These are phyloP conservation scores for Pythium chondricola DNA, from an alignment of 352 stramenopile genomes.

Conservation along the genomic window DNA sequence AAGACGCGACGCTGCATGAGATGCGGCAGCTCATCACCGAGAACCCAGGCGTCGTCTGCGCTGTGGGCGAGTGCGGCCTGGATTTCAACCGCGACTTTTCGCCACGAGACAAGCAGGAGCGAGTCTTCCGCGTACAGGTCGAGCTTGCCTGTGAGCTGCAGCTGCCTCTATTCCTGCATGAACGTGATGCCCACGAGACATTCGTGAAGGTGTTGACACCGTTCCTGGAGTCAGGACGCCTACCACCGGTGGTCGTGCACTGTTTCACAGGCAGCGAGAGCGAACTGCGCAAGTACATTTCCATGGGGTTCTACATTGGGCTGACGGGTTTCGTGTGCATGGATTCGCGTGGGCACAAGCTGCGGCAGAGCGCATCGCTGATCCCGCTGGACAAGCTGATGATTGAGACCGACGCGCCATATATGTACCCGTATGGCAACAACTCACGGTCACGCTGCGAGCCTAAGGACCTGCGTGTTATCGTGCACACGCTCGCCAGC, in stretches of 20 bases:
- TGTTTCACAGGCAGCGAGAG: conserved; percentile 60
- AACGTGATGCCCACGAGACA: conserved; percentile 51
- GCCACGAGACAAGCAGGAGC: conserved; percentile 81
- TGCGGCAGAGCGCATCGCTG: conserved; percentile 32
- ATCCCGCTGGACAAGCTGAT: conserved; percentile 57
- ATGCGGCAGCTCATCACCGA: conserved; percentile 38
- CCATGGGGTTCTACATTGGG: conserved; percentile 65
- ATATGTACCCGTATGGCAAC: conserved; percentile 62
- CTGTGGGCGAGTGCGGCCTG: conserved; percentile 93
- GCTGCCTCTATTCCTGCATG: conserved; percentile 93
- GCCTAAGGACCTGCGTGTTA: conserved; percentile 52
- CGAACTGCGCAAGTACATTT: conserved; percentile 49
- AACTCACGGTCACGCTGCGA: conserved; percentile 40
- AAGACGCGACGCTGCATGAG: conserved; percentile 20
- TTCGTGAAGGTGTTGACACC: conserved; percentile 50
- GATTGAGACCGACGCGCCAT: conserved; percentile 74
- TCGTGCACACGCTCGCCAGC: conserved; percentile 50
- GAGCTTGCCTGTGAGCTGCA: conserved; percentile 71
- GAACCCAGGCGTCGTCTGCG: conserved; percentile 63
- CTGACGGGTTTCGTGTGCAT: conserved; percentile 72
- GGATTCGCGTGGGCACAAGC: conserved; percentile 35
- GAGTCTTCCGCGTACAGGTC: conserved; percentile 87
- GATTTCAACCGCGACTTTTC: conserved; percentile 96
- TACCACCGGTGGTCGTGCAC: conserved; percentile 60
- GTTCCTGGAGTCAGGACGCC: conserved; percentile 27